Base-by-base conservation (phyloP, 2,329 filamentous ascomycete genomes). In the Cladosporium sp. region DNA sequence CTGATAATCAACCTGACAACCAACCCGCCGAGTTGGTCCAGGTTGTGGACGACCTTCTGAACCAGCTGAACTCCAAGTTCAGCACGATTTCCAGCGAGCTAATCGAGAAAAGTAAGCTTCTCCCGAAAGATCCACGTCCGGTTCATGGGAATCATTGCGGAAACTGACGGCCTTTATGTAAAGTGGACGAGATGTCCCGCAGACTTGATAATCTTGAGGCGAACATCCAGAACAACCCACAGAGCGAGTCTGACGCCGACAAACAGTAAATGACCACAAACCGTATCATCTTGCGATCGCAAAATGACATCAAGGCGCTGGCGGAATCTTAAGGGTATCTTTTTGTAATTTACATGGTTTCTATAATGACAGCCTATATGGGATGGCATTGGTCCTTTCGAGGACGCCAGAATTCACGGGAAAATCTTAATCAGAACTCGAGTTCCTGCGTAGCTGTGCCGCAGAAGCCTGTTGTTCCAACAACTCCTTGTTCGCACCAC, bases 111-210 rank as follows among this genome's bases (percentile, higher is more conserved):
- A 88, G 90, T 95, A 69, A 66, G 84, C 73, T n/a, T n/a, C n/a
- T n/a, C n/a, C n/a, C n/a, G n/a, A n/a, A n/a, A n/a, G n/a, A n/a
- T n/a, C 9, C 27, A 22, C 15, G 18, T n/a, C n/a, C n/a, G 3
- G 5, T 13, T 18, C 12, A 16, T 40, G 19, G n/a, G n/a, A n/a
- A n/a, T n/a, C n/a, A n/a, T n/a, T n/a, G n/a, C n/a, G n/a, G n/a
- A n/a, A n/a, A 16, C 32, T 35, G 12, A 35, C n/a, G n/a, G n/a
- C n/a, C 15, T 16, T n/a, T 15, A 15, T 3, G 25, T 25, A 36
- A 50, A 95, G 90, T 96, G 86, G 91, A 95, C 64, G 90, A 95
- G 56, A 95, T 96, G 90, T 86, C 88, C 12, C 78, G 85, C 53
- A 82, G 91, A 20, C 72, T 96, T 18, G 91, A 96, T 65, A 88